Base-by-base conservation (phyloP, 2,329 filamentous ascomycete genomes). In the Xylaria multiplex region DNA sequence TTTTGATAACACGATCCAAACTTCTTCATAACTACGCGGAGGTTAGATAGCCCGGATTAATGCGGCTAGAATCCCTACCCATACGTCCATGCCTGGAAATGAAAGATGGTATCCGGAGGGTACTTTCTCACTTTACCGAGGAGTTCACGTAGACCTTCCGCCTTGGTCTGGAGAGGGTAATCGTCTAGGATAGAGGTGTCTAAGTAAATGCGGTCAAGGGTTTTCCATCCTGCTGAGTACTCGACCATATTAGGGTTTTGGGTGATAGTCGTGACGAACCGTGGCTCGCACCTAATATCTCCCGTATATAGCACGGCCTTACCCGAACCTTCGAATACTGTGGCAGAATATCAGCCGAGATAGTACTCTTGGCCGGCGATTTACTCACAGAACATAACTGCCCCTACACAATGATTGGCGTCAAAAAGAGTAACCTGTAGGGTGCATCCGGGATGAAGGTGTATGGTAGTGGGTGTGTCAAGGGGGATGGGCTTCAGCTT, bases 11-110 rank as follows among this genome's bases (percentile, higher is more conserved):
- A 93, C 91, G 65, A 93, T 82, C 93, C 93, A 97, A 0, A 97
- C 93, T 59, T 97, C 91, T 76, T 98, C 94, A 69, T 97, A 97
- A 0, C 84, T 85, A 19, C 13, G 13, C 14, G 8, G 9, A 1
- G 16, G 11, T 50, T 58, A 70, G 64, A 7, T 49, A n/a, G 22
- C 22, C 50, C 30, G 3, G 9, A 16, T 22, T 13, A 30, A 46
- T 7, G 2, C 27, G 13, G 2, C 2, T 6, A 8, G 6, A 16
- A 4, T 30, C 43, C 74, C 63, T 74, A 80, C 71, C 92, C 92
- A 75, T 96, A 96, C 0, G 95, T 97, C 93, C 94, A 97, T 0
- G 93, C 88, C 63, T 93, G 88, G 52, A 98, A 85, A 76, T 97
- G 91, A 73, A 97, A 97, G 0, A 91, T 77, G 0, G 93, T 97